Base-by-base conservation (phyloP, 805 yeast genomes). In the Lachancea dasiensis region DNA sequence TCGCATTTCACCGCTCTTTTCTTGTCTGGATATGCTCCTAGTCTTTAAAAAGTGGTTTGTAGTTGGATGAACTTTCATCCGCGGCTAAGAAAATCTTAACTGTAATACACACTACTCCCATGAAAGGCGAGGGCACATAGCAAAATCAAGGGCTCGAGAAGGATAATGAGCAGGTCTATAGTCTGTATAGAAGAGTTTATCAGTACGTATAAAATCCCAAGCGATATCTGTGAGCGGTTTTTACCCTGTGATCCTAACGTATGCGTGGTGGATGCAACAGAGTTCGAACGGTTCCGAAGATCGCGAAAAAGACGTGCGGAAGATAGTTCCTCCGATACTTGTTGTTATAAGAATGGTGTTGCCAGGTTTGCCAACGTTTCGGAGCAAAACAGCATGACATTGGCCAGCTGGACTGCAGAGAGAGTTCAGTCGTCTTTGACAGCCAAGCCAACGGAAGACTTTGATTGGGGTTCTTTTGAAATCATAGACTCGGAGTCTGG, bases 161-260 rank as follows among this genome's bases (percentile, higher is more conserved):
- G 15, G 20, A 6, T 14, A 13, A 37, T 37, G 40, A 27, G 34
- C 22, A n/a, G 19, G 17, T 27, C 34, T 10, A 38, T 41, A 10
- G 40, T 41, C 26, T 30, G 39, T 17, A 21, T 38, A 23, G 28
- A 23, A 17, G 45, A 41, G 26, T 41, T 41, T 34, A 27, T 34
- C 15, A 13, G 20, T 19, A 18, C 18, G 17, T 41, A 37, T 19
- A 23, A 28, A 6, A 19, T 41, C 20, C 37, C 39, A 4, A 29
- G 17, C 11, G 37, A 21, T 11, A 30, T 41, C 7, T 27, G 34
- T 3, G 24, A 25, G 14, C 26, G 34, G 14, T 31, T 38, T 14
- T 21, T 39, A n/a, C 40, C 41, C 25, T 16, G 25, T 9, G 24
- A 34, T 13, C 16, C 7, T 6, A 34, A 34, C 20, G 39, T 38